These are phyloP conservation scores for Thermothelomyces thermophilus DNA, from an alignment of 2,329 filamentous ascomycete genomes.

Conservation along the genomic window DNA sequence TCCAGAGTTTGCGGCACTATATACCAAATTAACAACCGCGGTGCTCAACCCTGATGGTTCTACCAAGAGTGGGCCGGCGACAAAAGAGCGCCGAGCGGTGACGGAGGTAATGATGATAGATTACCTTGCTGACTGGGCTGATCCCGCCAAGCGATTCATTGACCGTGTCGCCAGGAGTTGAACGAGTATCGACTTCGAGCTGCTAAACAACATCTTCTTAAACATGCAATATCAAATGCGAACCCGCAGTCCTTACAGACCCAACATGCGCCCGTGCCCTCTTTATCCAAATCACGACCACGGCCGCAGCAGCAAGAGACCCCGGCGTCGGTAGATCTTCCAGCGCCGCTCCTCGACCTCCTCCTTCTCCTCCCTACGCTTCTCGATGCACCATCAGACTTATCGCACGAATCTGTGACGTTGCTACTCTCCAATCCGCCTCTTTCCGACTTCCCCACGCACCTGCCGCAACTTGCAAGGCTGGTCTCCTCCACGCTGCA, in stretches of 20 bases:
- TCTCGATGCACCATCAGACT: slow-evolving; percentile 32
- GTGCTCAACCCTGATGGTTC: slow-evolving; percentile 54
- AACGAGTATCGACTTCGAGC: slow-evolving; percentile 40
- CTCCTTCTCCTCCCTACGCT: slow-evolving; percentile 49
- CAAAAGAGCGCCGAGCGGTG: slow-evolving; percentile 44
- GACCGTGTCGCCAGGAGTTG: slow-evolving; percentile 37
- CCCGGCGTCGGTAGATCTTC: slow-evolving; percentile 19
- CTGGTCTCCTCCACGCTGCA: slow-evolving; percentile 47
- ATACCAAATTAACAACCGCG: slow-evolving; percentile 46
- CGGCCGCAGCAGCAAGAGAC: slow-evolving; percentile 25
- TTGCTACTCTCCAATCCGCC: slow-evolving; percentile 46
- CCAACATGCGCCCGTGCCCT: slow-evolving; percentile 10
- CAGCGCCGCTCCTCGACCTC: slow-evolving; percentile 41
- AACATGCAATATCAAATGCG: slow-evolving; percentile 42
- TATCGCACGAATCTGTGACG: slow-evolving; percentile 32
- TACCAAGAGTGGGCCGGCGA: slow-evolving; percentile 44
- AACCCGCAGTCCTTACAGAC: slow-evolving; percentile 17
- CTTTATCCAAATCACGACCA: slow-evolving; percentile 9
- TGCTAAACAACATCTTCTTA: slow-evolving; percentile 46
- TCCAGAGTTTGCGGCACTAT: slow-evolving; percentile 54
- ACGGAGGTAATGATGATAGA: slow-evolving; percentile 46
- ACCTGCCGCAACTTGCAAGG: slow-evolving; percentile 42
- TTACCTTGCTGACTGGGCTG: not conserved
- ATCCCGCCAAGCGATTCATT: not conserved
- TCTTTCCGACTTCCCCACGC: slow-evolving; percentile 40